Evolutionary conservation across 169 alveolate genomes (phyloP), one percentile per base, ranked within the genome.

Genomic region (Plasmodium blacklocki): DNA sequence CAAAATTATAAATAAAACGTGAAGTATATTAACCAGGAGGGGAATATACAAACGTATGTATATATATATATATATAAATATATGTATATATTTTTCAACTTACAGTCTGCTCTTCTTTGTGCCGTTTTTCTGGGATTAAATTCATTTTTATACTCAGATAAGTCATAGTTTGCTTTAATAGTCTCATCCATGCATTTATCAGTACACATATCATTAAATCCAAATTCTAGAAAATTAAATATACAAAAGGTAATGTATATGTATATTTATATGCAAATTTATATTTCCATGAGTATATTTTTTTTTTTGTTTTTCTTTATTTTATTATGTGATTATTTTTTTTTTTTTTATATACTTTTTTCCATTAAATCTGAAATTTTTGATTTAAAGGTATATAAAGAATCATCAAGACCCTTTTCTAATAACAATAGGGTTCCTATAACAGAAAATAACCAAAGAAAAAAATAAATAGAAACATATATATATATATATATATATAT

Each of bases 131-230:
- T 23, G 1, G 75, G 70, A 8, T 32, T 64, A 19, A 76, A 66
- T 11, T 45, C 43, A 1, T 49, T 50, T 5, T 76, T 29, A 43
- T 76, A 76, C 3, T 76, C 75, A 11, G 63, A 56, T 21, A 76
- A 47, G 12, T 64, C 47, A 21, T 76, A 76, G 7, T 23, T 23
- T 11, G 70, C 76, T 23, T 64, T 66, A 0, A 76, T 29, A 21
- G 89, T 76, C 0, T 62, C 89, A 9, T n/a, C 70, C 14, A 76
- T 5, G 23, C 89, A 76, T 29, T 76, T 76, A 3, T 29, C 43
- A 1, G 89, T 47, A 39, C 89, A 76, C 89, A 76, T 76, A 54
- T 76, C 89, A 12, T 29, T 58, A 39, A 76, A 76, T 4, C 89
- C 89, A 56, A 76, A 63, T 56, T 76, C 89, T 76, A 67, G 3